Evolutionary conservation across 2,329 filamentous ascomycete species (phyloP).

Genomic region (Stemphylium vesicarium): DNA sequence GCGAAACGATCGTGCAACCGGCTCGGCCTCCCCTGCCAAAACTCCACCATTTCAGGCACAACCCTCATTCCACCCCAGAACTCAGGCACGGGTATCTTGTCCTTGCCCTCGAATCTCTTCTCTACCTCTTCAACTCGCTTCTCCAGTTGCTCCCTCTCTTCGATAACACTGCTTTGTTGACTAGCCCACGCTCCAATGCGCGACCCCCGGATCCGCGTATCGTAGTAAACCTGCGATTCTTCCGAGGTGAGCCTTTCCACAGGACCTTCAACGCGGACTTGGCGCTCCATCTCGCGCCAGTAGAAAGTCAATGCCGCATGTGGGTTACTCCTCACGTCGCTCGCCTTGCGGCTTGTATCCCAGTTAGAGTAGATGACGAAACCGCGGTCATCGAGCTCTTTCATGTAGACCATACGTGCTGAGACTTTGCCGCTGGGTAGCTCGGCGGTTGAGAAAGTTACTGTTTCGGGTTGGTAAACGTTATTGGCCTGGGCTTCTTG

Average conservation of each 20-base stretch:
- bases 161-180: conserved; percentile 79
- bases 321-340: conserved; percentile 74
- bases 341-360: conserved; percentile 73
- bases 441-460: conserved; percentile 81
- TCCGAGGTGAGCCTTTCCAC: conserved; percentile 69
- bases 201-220: conserved; percentile 75
- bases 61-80: conserved; percentile 95
- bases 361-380: conserved; percentile 97
- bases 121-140: conserved; percentile 78
- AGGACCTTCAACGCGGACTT: conserved; percentile 85
- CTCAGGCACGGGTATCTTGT: conserved; percentile 85
- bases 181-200: conserved; percentile 94
- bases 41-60: conserved; percentile 86
- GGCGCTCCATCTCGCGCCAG: conserved; percentile 86
- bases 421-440: conserved; percentile 85
- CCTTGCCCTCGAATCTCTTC: conserved; percentile 72
- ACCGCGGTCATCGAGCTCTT: conserved; percentile 82
- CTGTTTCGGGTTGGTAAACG: conserved; percentile 83
- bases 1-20: conserved; percentile 92
- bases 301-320: conserved; percentile 86
- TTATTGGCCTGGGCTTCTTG: conserved; percentile 66
- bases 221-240: conserved; percentile 74
- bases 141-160: conserved; percentile 75
- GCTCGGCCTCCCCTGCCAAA: conserved; percentile 92
- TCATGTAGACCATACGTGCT: conserved; percentile 89